Evolutionary conservation across 768 basidiomycete genomes (phyloP).

Genomic region (Calocybe cyanea): DNA sequence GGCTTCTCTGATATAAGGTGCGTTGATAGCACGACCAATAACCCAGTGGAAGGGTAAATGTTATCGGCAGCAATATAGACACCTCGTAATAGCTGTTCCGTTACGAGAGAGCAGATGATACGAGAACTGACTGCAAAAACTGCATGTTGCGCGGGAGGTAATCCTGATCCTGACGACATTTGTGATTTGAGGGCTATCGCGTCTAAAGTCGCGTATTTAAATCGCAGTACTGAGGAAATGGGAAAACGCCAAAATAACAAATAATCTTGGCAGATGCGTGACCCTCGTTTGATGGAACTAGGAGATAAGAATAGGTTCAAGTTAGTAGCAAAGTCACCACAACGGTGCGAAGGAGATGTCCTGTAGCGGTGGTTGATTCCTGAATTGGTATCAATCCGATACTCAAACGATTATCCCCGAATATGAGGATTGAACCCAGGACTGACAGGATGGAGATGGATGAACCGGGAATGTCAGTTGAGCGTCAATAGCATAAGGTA

Average conservation of each 20-base stretch:
- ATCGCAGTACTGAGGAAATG: slow-evolving; percentile 9
- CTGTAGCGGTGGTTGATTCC: not conserved
- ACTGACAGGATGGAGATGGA: not conserved
- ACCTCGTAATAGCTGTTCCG: slow-evolving; percentile 41
- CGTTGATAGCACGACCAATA: slow-evolving; percentile 35
- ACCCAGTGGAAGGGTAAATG: slow-evolving; percentile 24
- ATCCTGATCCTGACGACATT: slow-evolving; percentile 34
- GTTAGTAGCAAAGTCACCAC: not conserved
- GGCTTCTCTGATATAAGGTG: slow-evolving; percentile 31
- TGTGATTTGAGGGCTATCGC: slow-evolving; percentile 3
- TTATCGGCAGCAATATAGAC: slow-evolving; percentile 33
- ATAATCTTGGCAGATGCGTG: slow-evolving; percentile 8
- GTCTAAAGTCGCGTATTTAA: slow-evolving; percentile 20
- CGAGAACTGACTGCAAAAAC: slow-evolving; percentile 45
- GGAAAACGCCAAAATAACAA: not conserved
- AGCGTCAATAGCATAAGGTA: not conserved
- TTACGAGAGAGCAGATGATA: slow-evolving; percentile 46
- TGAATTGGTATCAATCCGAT: not conserved
- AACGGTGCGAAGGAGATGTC: not conserved
- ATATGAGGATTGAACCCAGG: slow-evolving; percentile 3
- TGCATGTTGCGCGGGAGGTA: slow-evolving; percentile 34
- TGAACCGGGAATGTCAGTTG: not conserved
- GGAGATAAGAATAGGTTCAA: slow-evolving; percentile 2
- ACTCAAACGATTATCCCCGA: slow-evolving; percentile 1
- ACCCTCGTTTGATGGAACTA: not conserved